phyloP scores from a whole-genome alignment of 164 flowering plant species.

The Hamamelis virginiana region DNA sequence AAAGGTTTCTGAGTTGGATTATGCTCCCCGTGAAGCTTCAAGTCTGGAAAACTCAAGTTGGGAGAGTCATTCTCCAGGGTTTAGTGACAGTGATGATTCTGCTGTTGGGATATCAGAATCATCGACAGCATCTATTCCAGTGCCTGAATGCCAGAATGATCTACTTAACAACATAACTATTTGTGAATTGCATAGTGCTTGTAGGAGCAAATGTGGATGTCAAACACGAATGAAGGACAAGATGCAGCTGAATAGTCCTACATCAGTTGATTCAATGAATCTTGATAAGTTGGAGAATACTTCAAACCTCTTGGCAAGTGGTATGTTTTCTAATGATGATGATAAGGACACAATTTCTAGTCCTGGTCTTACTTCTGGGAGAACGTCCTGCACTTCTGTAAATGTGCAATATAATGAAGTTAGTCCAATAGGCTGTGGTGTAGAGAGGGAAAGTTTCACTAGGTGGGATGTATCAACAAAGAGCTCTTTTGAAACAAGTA shows the following conservation, averaged over 20 bases:
- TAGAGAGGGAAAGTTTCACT: conserved; percentile 4
- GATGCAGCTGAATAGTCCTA: conserved; percentile 30
- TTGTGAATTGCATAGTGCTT: conserved; percentile 33
- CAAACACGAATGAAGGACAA: conserved; percentile 28
- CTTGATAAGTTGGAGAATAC: conserved; percentile 29
- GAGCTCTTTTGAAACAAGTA: conserved; percentile 18
- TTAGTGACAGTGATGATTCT: conserved; percentile 32
- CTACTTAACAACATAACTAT: conserved; percentile 26
- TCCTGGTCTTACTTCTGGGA: conserved; percentile 15
- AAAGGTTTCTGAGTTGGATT: conserved; percentile 30
- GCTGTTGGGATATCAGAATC: conserved; percentile 38
- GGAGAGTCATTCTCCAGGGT: conserved; percentile 37
- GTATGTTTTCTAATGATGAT: conserved; percentile 23
- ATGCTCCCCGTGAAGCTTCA: conserved; percentile 31
- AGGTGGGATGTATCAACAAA: conserved; percentile 10
- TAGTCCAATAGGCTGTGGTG: conserved; percentile 5
- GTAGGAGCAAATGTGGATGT: conserved; percentile 33
- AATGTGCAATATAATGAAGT: conserved; percentile 1
- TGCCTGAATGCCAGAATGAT: conserved; percentile 30
- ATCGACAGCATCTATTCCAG: conserved; percentile 27
- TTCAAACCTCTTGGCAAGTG: conserved; percentile 24
- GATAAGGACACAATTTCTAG: conserved; percentile 13
- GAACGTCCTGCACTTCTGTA: conserved; percentile 5
- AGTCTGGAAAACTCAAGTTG: conserved; percentile 33
- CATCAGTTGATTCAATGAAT: conserved; percentile 29